Conservation (phyloP, 306 rosid genomes). For the Pterocarpus macrocarpus region DNA sequence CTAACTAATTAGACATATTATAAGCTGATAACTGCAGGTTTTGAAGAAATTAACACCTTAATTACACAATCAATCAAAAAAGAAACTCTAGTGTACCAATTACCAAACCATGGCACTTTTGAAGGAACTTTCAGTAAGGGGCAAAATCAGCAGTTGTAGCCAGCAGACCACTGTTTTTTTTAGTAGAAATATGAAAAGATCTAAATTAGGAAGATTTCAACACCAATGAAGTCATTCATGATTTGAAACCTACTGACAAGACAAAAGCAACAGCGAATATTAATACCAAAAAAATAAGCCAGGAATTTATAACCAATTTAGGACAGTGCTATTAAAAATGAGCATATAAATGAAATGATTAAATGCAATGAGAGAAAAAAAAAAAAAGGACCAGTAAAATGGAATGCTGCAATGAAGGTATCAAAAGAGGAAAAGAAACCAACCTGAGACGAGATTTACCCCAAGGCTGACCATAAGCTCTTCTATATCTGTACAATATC, state of each 20-base stretch:
- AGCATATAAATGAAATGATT: not conserved
- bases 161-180: not conserved
- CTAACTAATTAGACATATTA: not conserved
- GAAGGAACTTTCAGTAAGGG: slow-evolving; percentile 5
- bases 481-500: slow-evolving; percentile 84
- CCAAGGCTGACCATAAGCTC: slow-evolving; percentile 95
- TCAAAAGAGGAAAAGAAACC: slow-evolving; percentile 4
- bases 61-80: not conserved
- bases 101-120: not conserved
- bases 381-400: too few relatives aligned
- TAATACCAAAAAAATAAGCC: slow-evolving; percentile 8
- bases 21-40: not conserved
- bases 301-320: not conserved
- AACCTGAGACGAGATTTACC: slow-evolving; percentile 96
- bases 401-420: too few relatives aligned
- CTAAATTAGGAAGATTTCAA: slow-evolving; percentile 27
- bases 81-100: slow-evolving; percentile 5
- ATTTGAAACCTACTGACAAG: not conserved
- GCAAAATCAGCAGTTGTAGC: not conserved
- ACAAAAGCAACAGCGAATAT: not conserved
- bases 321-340: not conserved
- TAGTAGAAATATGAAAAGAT: not conserved
- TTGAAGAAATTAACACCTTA: slow-evolving; percentile 12
- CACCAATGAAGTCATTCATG: slow-evolving; percentile 14
- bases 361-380: too few relatives aligned